Evolutionary conservation across 2,329 filamentous ascomycete genomes (phyloP), one percentile per base, ranked within the genome.

Genomic region (Pyricularia grisea): DNA sequence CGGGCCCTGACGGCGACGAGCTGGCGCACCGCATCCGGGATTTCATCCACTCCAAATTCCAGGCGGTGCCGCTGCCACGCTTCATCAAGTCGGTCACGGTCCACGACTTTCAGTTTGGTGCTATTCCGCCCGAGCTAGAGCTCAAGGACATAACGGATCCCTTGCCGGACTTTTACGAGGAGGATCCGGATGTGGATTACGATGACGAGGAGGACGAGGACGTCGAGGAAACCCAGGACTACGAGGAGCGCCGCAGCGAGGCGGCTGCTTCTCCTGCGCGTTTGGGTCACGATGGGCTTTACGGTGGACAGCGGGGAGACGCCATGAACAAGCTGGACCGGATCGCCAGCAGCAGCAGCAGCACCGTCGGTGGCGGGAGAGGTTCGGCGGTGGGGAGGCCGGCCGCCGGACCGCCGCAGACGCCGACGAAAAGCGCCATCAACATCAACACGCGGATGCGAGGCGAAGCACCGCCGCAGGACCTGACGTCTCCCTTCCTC

Each of bases 71-170:
- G 30, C 86, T 99, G 65, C 95, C 95, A 70, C 92, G 93, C 75
- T 97, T 99, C 85, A 97, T 99, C 80, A 94, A 95, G 76, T 95
- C 93, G 30, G 95, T 99, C 74, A 91, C 93, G 68, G 94, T 97
- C 60, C 94, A 97, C 78, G 90, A 92, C 71, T 99, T 99, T 80
- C 90, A 94, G 72, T 97, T 99, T 78, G 95, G 95, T 66, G 88
- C 84, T 31, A 88, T 94, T 67, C 85, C 92, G 58, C 95, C 95
- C 1, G 87, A 92, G 73, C 87, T 99, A 61, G 93, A 96, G 76
- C 90, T 99, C 75, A 98, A 97, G 80, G 95, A 98, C 78, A 94
- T 99, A 71, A 96, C 94, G 74, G 94, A 99, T 77, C 95, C 95
- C 1, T 85, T 98, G 70, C 90, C 93, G 0, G 95, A 99, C 75